Percentiles rank a stretch among this genome's conserved stretches.
Conservation (phyloP, 306 rosid genomes). For the Lathyrus aphaca region DNA sequence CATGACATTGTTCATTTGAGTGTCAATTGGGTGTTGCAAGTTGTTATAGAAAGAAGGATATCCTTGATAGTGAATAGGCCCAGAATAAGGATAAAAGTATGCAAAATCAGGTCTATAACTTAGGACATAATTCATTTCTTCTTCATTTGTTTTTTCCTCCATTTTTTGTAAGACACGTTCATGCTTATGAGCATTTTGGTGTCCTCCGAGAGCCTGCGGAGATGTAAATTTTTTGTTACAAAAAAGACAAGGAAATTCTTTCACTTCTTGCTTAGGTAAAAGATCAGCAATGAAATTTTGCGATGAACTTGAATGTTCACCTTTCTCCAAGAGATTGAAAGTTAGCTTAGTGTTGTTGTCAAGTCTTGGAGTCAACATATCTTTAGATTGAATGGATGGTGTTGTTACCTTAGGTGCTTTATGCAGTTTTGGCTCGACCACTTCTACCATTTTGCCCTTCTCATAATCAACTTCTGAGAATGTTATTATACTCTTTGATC, state of each 20-base stretch:
- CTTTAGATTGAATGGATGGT: background rate
- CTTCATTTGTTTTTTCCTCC: background rate
- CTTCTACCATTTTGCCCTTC: background rate
- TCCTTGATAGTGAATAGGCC: background rate
- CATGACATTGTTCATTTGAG: background rate
- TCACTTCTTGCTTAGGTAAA: background rate
- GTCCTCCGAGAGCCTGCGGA: constrained; percentile 78
- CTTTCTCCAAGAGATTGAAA: background rate
- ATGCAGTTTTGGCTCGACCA: background rate
- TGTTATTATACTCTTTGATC: too few species aligned
- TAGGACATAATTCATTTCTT: background rate
- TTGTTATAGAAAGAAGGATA: background rate
- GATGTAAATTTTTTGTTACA: constrained; percentile 45
- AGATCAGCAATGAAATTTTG: background rate
- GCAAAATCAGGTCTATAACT: background rate
- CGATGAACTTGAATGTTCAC: background rate
- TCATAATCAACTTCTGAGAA: too few species aligned
- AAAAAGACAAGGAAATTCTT: background rate
- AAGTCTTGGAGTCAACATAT: background rate
- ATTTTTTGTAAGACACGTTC: constrained; percentile 47
- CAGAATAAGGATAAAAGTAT: background rate
- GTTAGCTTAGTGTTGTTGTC: background rate
- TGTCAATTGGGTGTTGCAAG: background rate
- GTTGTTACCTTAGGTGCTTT: background rate
- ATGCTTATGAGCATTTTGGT: constrained; percentile 73